phyloP scores from a whole-genome alignment of 2,329 filamentous ascomycete species.

The Botrytis byssoidea region DNA sequence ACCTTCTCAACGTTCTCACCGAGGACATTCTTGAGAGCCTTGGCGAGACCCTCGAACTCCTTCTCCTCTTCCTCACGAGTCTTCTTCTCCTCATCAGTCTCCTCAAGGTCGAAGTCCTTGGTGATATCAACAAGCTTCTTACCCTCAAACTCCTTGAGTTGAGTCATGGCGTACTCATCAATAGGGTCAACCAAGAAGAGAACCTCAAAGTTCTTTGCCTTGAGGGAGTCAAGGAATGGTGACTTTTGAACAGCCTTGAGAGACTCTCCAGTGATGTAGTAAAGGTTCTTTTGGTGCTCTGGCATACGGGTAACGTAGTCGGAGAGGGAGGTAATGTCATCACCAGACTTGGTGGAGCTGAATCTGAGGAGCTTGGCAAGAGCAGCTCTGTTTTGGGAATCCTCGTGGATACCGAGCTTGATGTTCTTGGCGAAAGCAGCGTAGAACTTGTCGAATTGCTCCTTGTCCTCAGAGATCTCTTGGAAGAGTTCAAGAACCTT shows the following conservation, averaged over 20 bases:
- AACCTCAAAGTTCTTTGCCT: slow-evolving; percentile 99
- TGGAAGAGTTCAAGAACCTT: slow-evolving; percentile 99
- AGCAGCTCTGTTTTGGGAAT: slow-evolving; percentile 88
- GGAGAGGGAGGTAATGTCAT: slow-evolving; percentile 88
- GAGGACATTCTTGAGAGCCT: slow-evolving; percentile 98
- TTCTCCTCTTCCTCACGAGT: slow-evolving; percentile 95
- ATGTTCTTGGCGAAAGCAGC: slow-evolving; percentile 99
- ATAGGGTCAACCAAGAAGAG: slow-evolving; percentile 99
- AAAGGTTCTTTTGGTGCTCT: slow-evolving; percentile 99
- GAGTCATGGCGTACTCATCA: slow-evolving; percentile 44
- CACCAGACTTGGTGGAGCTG: slow-evolving; percentile 98
- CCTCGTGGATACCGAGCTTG: slow-evolving; percentile 99
- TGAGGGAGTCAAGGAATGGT: slow-evolving; percentile 97
- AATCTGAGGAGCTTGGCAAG: slow-evolving; percentile 99
- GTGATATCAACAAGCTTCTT: slow-evolving; percentile 99
- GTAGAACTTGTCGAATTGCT: slow-evolving; percentile 99
- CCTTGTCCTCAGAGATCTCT: slow-evolving; percentile 98
- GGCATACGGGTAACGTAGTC: slow-evolving; percentile 99
- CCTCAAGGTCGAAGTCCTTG: slow-evolving; percentile 99
- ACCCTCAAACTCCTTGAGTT: slow-evolving; percentile 92
- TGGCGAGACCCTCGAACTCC: slow-evolving; percentile 92
- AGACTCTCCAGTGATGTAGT: slow-evolving; percentile 99
- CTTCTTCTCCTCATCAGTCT: slow-evolving; percentile 99
- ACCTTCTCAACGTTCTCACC: slow-evolving; percentile 99
- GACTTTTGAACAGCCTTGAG: slow-evolving; percentile 98